Evolutionary conservation across 192 early-diverging fungal species (phyloP).

Genomic region (Pecoramyces ruminantium): DNA sequence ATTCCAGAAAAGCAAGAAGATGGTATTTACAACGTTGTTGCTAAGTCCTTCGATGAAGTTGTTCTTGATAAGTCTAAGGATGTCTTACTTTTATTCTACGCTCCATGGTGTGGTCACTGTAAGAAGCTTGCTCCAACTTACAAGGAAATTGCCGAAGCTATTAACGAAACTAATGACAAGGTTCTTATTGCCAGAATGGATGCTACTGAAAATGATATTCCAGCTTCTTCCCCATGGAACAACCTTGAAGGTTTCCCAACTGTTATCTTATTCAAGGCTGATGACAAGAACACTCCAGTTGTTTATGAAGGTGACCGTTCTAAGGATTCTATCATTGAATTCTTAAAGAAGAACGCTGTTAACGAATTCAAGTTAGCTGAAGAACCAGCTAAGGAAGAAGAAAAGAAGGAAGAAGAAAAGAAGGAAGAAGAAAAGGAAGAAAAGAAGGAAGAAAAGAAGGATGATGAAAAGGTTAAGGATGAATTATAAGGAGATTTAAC

Average conservation of each 20-base stretch:
- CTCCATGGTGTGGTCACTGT: constrained; percentile 47
- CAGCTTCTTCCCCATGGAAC: constrained; percentile 24
- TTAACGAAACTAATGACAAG: constrained; percentile 24
- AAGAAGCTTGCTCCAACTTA: constrained; percentile 43
- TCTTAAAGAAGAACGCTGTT: constrained; percentile 54
- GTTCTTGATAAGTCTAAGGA: constrained; percentile 73
- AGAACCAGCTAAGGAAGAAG: constrained; percentile 4
- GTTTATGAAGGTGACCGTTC: constrained; percentile 73
- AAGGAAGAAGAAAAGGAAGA: not conserved
- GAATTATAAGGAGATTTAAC: not conserved
- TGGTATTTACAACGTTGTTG: constrained; percentile 39
- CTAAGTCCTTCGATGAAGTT: constrained; percentile 59
- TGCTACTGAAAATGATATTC: constrained; percentile 85
- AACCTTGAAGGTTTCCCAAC: constrained; percentile 86
- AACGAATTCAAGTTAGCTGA: constrained; percentile 18
- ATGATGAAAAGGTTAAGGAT: not conserved
- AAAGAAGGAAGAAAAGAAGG: not conserved
- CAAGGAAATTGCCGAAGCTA: constrained; percentile 55
- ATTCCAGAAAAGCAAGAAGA: constrained; percentile 1
- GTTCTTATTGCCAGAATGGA: constrained; percentile 89
- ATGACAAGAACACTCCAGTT: constrained; percentile 50
- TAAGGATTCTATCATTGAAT: constrained; percentile 55
- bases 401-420: not conserved
- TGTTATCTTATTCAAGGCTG: constrained; percentile 76
- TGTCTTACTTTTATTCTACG: constrained; percentile 87